These are phyloP conservation scores for Talaromyces stipitatus DNA, from an alignment of 495 filamentous ascomycete species.

Conservation along the genomic window DNA sequence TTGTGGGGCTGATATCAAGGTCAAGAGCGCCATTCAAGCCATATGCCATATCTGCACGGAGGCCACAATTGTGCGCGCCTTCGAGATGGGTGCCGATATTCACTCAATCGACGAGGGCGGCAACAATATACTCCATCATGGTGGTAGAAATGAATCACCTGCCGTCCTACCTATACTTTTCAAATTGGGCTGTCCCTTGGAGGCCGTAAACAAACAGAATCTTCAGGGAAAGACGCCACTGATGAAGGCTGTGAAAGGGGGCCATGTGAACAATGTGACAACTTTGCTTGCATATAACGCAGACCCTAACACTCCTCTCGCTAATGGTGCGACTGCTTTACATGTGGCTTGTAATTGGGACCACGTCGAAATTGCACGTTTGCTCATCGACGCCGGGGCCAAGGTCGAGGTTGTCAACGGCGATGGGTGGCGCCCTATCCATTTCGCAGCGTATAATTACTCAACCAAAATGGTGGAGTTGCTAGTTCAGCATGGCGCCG, in stretches of 20 bases:
- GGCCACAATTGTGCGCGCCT: not conserved
- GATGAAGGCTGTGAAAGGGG: not conserved
- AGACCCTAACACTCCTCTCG: not conserved
- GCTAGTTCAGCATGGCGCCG: not conserved
- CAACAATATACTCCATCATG: not conserved
- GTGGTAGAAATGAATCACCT: not conserved
- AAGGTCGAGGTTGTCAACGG: not conserved
- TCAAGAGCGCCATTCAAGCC: not conserved
- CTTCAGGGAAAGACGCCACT: not conserved
- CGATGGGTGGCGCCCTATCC: not conserved
- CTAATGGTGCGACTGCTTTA: not conserved
- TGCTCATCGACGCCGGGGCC: not conserved
- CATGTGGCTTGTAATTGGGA: not conserved
- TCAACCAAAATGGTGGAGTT: not conserved
- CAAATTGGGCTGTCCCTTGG: not conserved
- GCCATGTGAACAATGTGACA: not conserved
- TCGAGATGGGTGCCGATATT: not conserved
- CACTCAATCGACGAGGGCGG: not conserved
- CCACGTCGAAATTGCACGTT: not conserved
- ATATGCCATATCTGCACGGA: not conserved
- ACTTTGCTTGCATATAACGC: not conserved
- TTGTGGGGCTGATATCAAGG: not conserved
- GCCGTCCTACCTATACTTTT: not conserved
- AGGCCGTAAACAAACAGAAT: not conserved
- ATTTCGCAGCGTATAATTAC: not conserved